phyloP scores from a whole-genome alignment of 768 basidiomycete species.

The Exidia glandulosa region DNA sequence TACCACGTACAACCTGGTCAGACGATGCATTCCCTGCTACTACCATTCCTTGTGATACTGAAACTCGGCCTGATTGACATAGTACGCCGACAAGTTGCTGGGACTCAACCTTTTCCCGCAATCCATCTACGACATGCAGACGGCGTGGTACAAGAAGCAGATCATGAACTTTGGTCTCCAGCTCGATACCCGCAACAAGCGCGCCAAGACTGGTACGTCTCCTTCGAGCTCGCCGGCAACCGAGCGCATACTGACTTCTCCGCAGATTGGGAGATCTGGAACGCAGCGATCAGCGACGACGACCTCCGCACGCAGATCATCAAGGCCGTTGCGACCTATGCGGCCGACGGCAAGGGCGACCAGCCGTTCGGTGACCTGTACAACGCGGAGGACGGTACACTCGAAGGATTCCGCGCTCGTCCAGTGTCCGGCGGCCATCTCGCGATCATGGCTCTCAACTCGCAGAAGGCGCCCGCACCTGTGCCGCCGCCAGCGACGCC shows the following conservation, averaged over 20 bases:
- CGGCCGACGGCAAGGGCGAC: constrained; percentile 33
- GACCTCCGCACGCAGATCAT: constrained; percentile 39
- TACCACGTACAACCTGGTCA: constrained; percentile 46
- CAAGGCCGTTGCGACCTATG: constrained; percentile 36
- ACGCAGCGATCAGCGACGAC: constrained; percentile 37
- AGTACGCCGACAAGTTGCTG: constrained; percentile 47
- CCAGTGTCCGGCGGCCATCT: constrained; percentile 17
- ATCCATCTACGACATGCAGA: constrained; percentile 38
- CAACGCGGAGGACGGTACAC: constrained; percentile 37
- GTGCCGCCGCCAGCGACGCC: neutral
- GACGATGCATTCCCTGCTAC: neutral
- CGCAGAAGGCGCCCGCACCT: neutral
- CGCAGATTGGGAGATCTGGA: constrained; percentile 48
- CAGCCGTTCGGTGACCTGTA: constrained; percentile 38
- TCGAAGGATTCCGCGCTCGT: constrained; percentile 41
- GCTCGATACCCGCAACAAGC: constrained; percentile 1
- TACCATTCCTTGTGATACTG: too few species aligned
- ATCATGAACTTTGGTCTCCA: neutral
- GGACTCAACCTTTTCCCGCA: constrained; percentile 41
- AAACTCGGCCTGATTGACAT: too few species aligned
- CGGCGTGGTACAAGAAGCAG: constrained; percentile 36
- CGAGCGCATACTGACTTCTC: neutral
- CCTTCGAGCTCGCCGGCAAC: neutral
- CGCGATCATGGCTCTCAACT: neutral
- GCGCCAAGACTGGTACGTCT: neutral